Percentiles rank a stretch among this genome's conserved stretches.
Evolutionary conservation across 1,284 basidiomycete genomes (phyloP).

Genomic region (Malassezia slooffiae): DNA sequence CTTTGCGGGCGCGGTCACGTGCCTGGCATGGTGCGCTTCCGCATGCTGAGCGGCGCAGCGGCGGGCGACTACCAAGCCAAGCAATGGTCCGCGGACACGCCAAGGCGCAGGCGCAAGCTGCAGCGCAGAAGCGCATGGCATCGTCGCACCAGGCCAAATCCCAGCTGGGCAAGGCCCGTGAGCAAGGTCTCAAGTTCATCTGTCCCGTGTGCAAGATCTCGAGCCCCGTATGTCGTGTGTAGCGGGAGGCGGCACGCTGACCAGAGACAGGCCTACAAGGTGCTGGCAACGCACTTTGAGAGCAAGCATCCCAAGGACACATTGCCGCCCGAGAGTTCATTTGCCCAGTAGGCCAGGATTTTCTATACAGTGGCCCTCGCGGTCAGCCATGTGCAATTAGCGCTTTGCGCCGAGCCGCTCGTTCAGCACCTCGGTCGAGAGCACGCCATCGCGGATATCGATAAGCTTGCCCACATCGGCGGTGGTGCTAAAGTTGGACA

Average conservation of each 20-base stretch:
- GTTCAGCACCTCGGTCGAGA: slow-evolving; percentile 18
- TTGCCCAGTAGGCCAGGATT: not conserved
- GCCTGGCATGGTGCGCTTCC: too few relatives aligned
- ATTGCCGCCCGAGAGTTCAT: not conserved
- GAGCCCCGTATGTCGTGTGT: not conserved
- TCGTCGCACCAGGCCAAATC: not conserved
- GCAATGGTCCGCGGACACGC: slow-evolving; percentile 4
- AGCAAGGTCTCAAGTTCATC: not conserved
- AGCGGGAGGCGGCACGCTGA: not conserved
- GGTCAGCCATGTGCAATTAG: not conserved
- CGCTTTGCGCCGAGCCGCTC: slow-evolving; percentile 21
- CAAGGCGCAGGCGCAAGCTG: slow-evolving; percentile 1
- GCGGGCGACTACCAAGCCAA: too few relatives aligned
- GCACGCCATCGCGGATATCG: slow-evolving; percentile 31
- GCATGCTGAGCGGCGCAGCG: too few relatives aligned
- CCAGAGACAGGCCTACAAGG: slow-evolving; percentile 1
- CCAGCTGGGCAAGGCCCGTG: slow-evolving; percentile 2
- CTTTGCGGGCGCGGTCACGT: too few relatives aligned
- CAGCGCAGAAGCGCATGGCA: not conserved
- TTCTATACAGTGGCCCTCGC: too few relatives aligned
- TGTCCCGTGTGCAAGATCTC: slow-evolving; percentile 1
- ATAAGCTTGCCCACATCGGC: slow-evolving; percentile 38
- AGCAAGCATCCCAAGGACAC: slow-evolving; percentile 2
- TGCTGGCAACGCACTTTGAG: not conserved
- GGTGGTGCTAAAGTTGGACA: slow-evolving; percentile 31